Conservation (phyloP, 139 green algal genomes). For the Chlamydomonas schloesseri region DNA sequence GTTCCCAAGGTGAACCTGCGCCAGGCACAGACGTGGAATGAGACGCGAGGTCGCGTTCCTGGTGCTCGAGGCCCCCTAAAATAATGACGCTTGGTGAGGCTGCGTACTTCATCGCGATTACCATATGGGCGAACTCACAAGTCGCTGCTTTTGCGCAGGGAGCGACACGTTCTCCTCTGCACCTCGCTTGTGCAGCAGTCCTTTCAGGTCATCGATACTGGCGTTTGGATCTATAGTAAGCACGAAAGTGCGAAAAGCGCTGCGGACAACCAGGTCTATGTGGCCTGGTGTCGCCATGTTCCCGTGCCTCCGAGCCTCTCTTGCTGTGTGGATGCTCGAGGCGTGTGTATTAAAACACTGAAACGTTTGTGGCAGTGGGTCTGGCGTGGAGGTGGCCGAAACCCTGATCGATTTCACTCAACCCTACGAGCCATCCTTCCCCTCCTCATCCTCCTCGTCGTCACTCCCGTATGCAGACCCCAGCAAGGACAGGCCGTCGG, state of each 20-base stretch:
- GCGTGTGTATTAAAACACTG: too few species aligned
- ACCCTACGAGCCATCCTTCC: too few species aligned
- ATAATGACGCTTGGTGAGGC: too few species aligned
- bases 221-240: background rate
- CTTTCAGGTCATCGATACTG: background rate
- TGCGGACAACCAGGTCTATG: constrained; percentile 25
- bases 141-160: constrained; percentile 1
- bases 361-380: too few species aligned
- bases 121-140: background rate
- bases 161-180: background rate
- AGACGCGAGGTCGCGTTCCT: too few species aligned
- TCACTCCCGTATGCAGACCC: constrained; percentile 19
- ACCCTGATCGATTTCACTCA: too few species aligned
- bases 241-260: background rate
- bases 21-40: too few species aligned
- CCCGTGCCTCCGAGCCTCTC: too few species aligned
- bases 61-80: too few species aligned
- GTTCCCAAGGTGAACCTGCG: constrained; percentile 1
- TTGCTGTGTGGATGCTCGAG: too few species aligned
- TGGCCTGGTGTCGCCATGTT: background rate
- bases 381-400: too few species aligned
- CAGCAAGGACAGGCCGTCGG: constrained; percentile 11
- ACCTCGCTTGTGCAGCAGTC: background rate
- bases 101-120: too few species aligned
- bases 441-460: background rate